Base-by-base conservation (phyloP, 371 early-diverging fungal genomes). In the Nematocida parisii region DNA sequence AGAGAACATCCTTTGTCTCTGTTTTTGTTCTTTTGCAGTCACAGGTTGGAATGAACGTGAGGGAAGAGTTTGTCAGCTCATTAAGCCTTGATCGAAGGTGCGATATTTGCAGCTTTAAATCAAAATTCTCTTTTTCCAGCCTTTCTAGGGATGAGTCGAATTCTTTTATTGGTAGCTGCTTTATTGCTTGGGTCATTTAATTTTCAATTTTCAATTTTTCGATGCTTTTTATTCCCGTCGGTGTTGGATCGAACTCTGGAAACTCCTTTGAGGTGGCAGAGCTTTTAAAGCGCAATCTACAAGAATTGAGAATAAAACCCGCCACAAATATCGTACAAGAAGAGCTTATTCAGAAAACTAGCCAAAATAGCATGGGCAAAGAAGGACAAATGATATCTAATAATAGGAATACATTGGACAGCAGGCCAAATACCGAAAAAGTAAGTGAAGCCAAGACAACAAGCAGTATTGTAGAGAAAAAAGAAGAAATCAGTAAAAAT, bases 191-290 rank as follows among this genome's bases (percentile, higher is more conserved):
- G 47, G 57, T 40, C 61, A 56, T 70, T 77, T 39, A 18, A 62
- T 27, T 62, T 67, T 70, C 58, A 57, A 40, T 45, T 61, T 77
- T 60, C 40, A 27, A 45, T 73, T 64, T 24, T 61, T 62, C 24
- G 24, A 9, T 45, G 22, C 74, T 77, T 74, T 57, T 77, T 72
- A 71, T 86, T 61, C 75, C 75, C 47, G 82, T 87, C 47, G 60
- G 84, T 27, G 85, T 82, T 80, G 85, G 83, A 15, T 82, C 85
- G 11, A 83, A 87, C 57, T 75, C 75, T 24, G 85, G 85, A 47
- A 85, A 75, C 15, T 72, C 83, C 5, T 62, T 42, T 52, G 72
- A 82, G 46, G 20, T 85, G 6, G 68, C 84, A 24, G 61, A 64
- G 45, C 44, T 84, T 15, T 47, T 86, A 55, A 62, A 64, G 46